Conservation (phyloP, 129 eudicot genomes). For the Calendula officinalis region DNA sequence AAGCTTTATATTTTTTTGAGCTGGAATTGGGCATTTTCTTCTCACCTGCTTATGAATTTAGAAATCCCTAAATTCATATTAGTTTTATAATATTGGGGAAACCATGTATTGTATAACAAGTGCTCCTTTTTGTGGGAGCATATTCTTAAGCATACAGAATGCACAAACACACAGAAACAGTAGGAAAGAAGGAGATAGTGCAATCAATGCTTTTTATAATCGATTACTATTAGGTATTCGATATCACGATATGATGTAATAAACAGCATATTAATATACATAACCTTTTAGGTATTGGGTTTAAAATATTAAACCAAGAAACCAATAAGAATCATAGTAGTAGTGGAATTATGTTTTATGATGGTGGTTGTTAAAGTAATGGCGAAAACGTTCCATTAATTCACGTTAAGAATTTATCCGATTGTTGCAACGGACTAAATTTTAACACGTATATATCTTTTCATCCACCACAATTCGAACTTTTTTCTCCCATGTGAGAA, state of each 20-base stretch:
- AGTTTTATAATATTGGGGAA: not conserved
- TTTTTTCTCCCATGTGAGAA: constrained; percentile 10
- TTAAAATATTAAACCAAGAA: constrained; percentile 11
- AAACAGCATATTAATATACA: constrained; percentile 9
- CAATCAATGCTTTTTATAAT: not conserved
- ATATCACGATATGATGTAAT: constrained; percentile 7
- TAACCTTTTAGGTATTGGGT: constrained; percentile 4
- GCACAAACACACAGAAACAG: not conserved
- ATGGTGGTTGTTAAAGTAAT: constrained; percentile 30
- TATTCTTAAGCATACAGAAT: constrained; percentile 10
- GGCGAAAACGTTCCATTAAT: constrained; percentile 21
- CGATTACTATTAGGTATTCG: constrained; percentile 13
- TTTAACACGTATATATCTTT: constrained; percentile 23
- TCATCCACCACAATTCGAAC: constrained; percentile 2
- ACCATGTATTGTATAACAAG: not conserved
- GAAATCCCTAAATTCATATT: not conserved
- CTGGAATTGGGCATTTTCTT: not conserved
- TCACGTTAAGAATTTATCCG: constrained; percentile 24
- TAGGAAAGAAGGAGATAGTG: constrained; percentile 2
- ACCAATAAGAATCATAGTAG: constrained; percentile 19
- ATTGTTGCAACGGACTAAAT: constrained; percentile 13
- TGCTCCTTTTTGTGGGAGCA: constrained; percentile 4
- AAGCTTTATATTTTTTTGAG: not conserved
- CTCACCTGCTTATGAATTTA: constrained; percentile 1
- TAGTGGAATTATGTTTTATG: constrained; percentile 28